Evolutionary conservation across 495 filamentous ascomycete species (phyloP), one percentile per base, ranked within the genome.

Genomic region (Parathielavia hyrcaniae): DNA sequence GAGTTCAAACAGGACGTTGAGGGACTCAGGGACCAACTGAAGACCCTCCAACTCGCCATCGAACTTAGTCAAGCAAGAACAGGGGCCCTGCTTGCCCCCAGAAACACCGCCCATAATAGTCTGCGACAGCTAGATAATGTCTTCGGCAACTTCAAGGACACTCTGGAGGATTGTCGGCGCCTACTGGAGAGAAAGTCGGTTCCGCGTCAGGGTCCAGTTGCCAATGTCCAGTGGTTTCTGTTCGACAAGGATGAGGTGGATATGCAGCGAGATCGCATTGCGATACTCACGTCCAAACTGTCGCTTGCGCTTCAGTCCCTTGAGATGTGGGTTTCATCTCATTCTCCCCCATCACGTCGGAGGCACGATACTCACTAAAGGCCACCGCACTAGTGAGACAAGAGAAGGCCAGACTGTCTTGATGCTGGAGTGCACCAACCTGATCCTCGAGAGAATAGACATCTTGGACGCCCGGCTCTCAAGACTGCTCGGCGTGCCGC

Each of bases 201-300:
- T n/a, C 20, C 20, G 45, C 1, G 26, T 6, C 30, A 38, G 16
- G 61, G 61, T 19, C 52, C 61, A 8, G 13, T 53, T 1, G 41
- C 14, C 48, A 63, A 63, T 20, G 16, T 52, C 17, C 46, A 53
- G n/a, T 64, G 58, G 58, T 53, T 57, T 32, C 19, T 64, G 22
- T 14, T 41, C 20, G 62, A 59, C 41, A 59, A 56, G 23, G 58
- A 64, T 32, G 62, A 64, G 8, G 35, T 64, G 13, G 20, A 35
- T 4, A 59, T 58, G 20, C 47, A 52, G 32, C 55, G 62, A 12
- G 62, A 64, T 38, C 62, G 62, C 36, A 61, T 64, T 40, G 55
- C 59, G 10, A 34, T 55, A 3, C 54, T 48, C 40, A 59, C 56
- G 35, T 48, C 58, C 32, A 64, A 64, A 17, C 32, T 64, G 4